A percentile compares a stretch with the other conserved stretches of the same genome.
These are phyloP conservation scores for Leccinellum rugosiceps DNA, from an alignment of 768 basidiomycete species.

Conservation along the genomic window DNA sequence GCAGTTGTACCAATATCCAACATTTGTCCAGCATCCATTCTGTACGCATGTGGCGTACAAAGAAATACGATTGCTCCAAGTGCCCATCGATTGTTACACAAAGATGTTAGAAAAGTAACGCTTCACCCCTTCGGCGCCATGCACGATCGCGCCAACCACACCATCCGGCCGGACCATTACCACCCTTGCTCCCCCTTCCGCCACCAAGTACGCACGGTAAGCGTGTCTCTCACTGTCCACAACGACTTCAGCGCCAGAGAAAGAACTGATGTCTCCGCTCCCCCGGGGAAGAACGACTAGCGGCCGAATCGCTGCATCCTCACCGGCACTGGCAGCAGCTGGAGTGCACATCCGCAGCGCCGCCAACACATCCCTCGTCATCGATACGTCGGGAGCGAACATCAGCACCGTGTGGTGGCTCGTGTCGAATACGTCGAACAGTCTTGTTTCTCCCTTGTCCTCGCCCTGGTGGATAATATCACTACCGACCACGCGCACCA, in stretches of 20 bases:
- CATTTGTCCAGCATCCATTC: too few relatives aligned
- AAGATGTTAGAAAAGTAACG: not conserved
- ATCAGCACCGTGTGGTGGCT: not conserved
- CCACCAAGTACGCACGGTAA: not conserved
- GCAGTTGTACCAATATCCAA: too few relatives aligned
- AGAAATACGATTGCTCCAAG: too few relatives aligned
- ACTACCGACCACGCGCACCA: conserved; percentile 15
- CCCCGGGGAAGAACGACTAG: not conserved
- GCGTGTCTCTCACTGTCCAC: not conserved
- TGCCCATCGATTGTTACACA: not conserved
- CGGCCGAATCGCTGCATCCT: not conserved
- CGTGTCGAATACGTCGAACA: conserved; percentile 24
- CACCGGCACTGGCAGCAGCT: not conserved
- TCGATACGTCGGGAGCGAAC: not conserved
- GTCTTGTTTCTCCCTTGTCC: conserved; percentile 1
- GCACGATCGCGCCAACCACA: conserved; percentile 19
- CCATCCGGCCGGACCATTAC: not conserved
- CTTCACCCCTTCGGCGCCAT: not conserved
- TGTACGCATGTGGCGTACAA: too few relatives aligned
- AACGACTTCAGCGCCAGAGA: not conserved
- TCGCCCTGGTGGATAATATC: not conserved
- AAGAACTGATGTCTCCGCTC: not conserved
- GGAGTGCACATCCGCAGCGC: not conserved
- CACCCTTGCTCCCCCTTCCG: not conserved
- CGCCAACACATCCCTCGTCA: not conserved